Conservation (phyloP, 768 basidiomycete species). For the Lentinus brumalis region DNA sequence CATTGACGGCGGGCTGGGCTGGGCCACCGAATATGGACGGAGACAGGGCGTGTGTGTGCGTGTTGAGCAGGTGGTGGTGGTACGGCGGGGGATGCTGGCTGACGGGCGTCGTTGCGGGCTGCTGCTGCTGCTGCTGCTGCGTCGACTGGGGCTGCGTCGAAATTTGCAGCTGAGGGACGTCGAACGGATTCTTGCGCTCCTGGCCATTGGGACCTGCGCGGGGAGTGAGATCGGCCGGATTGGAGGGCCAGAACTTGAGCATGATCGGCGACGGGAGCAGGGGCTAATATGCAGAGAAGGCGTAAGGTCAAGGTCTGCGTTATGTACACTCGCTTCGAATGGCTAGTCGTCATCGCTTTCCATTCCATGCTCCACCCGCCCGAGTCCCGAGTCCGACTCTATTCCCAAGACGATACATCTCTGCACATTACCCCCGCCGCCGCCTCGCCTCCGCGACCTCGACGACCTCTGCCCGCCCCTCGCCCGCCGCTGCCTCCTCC, state of each 20-base stretch:
- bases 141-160: constrained; percentile 23
- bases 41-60: constrained; percentile 36
- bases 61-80: constrained; percentile 30
- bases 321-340: not conserved
- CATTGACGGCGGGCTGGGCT: constrained; percentile 44
- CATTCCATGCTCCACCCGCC: not conserved
- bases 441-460: constrained; percentile 11
- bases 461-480: constrained; percentile 19
- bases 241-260: constrained; percentile 70
- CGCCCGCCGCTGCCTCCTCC: constrained; percentile 25
- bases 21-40: constrained; percentile 25
- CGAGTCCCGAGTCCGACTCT: too few species aligned
- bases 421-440: not conserved
- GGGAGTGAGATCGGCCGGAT: constrained; percentile 51
- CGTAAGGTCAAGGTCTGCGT: not conserved
- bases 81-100: constrained; percentile 17
- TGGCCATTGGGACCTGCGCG: constrained; percentile 44
- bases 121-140: constrained; percentile 1
- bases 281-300: constrained; percentile 1
- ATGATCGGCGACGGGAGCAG: constrained; percentile 36
- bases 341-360: not conserved
- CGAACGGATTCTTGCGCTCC: constrained; percentile 65
- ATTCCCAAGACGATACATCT: not conserved
- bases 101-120: not conserved
- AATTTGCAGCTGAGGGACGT: constrained; percentile 36